phyloP scores from a whole-genome alignment of 2,329 filamentous ascomycete genomes.

The Neonectria magnoliae region DNA sequence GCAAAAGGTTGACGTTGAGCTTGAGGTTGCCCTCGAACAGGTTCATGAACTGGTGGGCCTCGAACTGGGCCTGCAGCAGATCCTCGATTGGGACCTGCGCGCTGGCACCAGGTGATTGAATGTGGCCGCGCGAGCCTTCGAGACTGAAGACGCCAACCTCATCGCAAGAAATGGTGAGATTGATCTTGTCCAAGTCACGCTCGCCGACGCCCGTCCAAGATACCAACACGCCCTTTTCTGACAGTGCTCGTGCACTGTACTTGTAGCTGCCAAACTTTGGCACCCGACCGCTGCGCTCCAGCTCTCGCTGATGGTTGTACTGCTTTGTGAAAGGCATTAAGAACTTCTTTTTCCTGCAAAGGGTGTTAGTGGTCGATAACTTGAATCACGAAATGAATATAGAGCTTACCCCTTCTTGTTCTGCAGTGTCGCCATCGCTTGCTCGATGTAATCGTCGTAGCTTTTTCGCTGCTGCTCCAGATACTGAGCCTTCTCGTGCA shows the following conservation, averaged over 20 bases:
- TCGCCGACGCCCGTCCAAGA: constrained; percentile 88
- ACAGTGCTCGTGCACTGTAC: constrained; percentile 88
- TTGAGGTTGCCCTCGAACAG: constrained; percentile 87
- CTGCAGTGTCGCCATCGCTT: constrained; percentile 95
- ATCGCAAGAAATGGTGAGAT: constrained; percentile 93
- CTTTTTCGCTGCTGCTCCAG: constrained; percentile 95
- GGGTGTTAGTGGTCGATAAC: constrained; percentile 28
- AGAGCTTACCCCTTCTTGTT: constrained; percentile 85
- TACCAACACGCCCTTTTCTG: constrained; percentile 93
- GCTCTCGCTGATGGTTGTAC: constrained; percentile 97
- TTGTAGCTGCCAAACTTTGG: constrained; percentile 99
- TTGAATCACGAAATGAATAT: neutral
- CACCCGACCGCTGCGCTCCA: constrained; percentile 89
- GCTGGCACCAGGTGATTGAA: constrained; percentile 95
- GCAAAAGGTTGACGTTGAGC: constrained; percentile 94
- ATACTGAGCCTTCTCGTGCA: constrained; percentile 89
- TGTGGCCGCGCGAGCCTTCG: constrained; percentile 89
- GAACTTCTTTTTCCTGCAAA: constrained; percentile 84
- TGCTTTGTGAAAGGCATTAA: constrained; percentile 97
- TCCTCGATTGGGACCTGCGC: constrained; percentile 92
- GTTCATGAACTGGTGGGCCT: constrained; percentile 95
- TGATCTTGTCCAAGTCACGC: constrained; percentile 88
- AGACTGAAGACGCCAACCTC: constrained; percentile 93
- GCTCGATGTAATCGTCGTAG: constrained; percentile 99
- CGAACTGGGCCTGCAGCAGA: constrained; percentile 94